A percentile compares a stretch with the other conserved stretches of the same genome.
Evolutionary conservation across 1,284 basidiomycete genomes (phyloP).

Genomic region (Heterobasidion irregulare): DNA sequence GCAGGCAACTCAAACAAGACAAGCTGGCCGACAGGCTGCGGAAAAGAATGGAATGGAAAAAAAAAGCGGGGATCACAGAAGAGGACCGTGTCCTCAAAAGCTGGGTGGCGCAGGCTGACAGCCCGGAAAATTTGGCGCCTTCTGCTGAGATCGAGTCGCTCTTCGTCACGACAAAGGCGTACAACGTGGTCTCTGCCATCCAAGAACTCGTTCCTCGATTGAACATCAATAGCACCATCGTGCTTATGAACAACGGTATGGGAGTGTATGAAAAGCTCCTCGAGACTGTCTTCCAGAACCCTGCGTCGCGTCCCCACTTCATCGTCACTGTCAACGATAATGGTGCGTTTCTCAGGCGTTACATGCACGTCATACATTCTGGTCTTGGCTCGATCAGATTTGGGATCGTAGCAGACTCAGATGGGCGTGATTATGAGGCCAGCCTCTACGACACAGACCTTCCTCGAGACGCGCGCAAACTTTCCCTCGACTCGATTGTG

Average conservation of each 20-base stretch:
- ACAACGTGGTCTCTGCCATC: conserved; percentile 30
- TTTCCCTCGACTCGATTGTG: conserved; percentile 33
- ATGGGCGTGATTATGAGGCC: conserved; percentile 51
- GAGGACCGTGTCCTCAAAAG: neutral
- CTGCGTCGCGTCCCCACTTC: conserved; percentile 73
- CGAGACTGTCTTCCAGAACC: conserved; percentile 65
- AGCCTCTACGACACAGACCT: conserved; percentile 29
- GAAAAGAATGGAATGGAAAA: neutral
- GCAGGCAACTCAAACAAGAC: conserved; percentile 4
- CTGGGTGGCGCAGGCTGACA: neutral
- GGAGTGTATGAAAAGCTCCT: conserved; percentile 82
- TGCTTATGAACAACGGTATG: conserved; percentile 89
- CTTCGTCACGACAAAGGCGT: conserved; percentile 42
- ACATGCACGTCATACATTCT: conserved; percentile 64
- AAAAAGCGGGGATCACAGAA: neutral
- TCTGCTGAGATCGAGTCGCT: conserved; percentile 52
- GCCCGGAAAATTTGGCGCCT: conserved; percentile 1
- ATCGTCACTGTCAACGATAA: conserved; percentile 82
- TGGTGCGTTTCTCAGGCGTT: conserved; percentile 51
- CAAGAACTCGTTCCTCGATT: conserved; percentile 76
- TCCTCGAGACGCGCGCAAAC: conserved; percentile 26
- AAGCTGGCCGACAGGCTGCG: neutral
- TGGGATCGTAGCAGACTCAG: conserved; percentile 70
- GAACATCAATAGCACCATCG: conserved; percentile 67
- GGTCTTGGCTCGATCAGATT: conserved; percentile 71